Percentiles rank a stretch among this genome's conserved stretches.
These are phyloP conservation scores for Fragaria iinumae DNA, from an alignment of 306 rosid species.

Conservation along the genomic window DNA sequence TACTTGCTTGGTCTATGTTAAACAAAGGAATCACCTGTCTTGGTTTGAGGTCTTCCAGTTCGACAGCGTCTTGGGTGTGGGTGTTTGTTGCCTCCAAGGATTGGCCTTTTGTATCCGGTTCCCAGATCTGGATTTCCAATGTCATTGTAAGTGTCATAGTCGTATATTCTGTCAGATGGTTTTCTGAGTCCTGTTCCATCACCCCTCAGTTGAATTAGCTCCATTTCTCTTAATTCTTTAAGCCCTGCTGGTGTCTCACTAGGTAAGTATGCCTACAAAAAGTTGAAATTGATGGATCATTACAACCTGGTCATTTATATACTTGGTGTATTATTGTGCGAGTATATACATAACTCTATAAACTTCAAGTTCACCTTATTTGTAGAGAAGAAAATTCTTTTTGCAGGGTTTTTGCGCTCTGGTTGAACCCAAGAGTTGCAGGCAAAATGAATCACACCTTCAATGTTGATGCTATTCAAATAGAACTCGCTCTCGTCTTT, in stretches of 20 bases:
- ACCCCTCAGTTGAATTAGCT: no score
- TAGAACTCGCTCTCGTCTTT: slow-evolving; percentile 34
- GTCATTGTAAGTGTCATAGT: no score
- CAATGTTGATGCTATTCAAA: slow-evolving; percentile 34
- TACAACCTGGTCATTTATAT: neutral
- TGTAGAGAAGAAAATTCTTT: slow-evolving; percentile 40
- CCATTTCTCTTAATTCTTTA: no score
- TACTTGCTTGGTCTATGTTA: neutral
- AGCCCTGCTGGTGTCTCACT: no score
- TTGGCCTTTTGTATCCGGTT: no score
- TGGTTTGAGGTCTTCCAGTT: slow-evolving; percentile 34
- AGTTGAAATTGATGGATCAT: neutral
- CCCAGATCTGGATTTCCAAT: no score
- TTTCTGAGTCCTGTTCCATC: no score
- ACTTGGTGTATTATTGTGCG: neutral
- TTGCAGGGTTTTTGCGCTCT: neutral
- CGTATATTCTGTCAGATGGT: no score
- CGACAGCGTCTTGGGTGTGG: slow-evolving; percentile 43
- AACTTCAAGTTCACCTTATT: slow-evolving; percentile 26
- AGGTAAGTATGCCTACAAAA: no score
- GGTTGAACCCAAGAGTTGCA: slow-evolving; percentile 60
- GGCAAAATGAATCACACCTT: slow-evolving; percentile 18
- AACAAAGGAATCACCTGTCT: neutral
- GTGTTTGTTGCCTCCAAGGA: neutral
- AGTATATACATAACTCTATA: neutral